These are phyloP conservation scores for Tetrahymena borealis DNA, from an alignment of 73 alveolate genomes.

Conservation along the genomic window DNA sequence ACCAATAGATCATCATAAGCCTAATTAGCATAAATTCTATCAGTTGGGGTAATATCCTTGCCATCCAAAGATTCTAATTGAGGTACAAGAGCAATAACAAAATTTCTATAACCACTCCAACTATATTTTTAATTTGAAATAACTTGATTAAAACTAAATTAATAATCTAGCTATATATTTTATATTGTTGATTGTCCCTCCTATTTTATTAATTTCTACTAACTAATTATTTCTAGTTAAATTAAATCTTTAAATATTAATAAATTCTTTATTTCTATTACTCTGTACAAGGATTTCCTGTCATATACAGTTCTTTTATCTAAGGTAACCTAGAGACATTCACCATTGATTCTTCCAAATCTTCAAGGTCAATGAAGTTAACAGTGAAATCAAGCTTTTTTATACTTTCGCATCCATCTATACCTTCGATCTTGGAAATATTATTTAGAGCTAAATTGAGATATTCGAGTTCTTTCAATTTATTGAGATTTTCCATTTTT, in stretches of 20 bases:
- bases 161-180: neutral
- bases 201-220: neutral
- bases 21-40: slow-evolving; percentile 80
- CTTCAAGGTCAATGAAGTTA: slow-evolving; percentile 89
- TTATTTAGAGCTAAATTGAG: slow-evolving; percentile 95
- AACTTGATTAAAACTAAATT: neutral
- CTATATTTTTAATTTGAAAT: slow-evolving; percentile 11
- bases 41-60: slow-evolving; percentile 81
- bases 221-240: neutral
- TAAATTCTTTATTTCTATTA: neutral
- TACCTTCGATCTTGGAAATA: slow-evolving; percentile 87
- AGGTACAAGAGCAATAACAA: slow-evolving; percentile 71
- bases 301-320: slow-evolving; percentile 75
- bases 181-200: no score
- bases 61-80: slow-evolving; percentile 76
- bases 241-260: neutral
- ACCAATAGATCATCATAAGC: slow-evolving; percentile 40
- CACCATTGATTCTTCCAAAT: slow-evolving; percentile 77
- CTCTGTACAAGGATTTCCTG: slow-evolving; percentile 95
- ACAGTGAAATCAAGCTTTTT: slow-evolving; percentile 95
- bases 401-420: slow-evolving; percentile 92
- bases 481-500: slow-evolving; percentile 90
- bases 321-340: slow-evolving; percentile 12
- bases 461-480: slow-evolving; percentile 95
- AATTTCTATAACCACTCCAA: slow-evolving; percentile 79